Percentiles rank a stretch among this genome's conserved stretches.
These are phyloP conservation scores for Russula griseocarnosa DNA, from an alignment of 768 basidiomycete genomes.

Conservation along the genomic window DNA sequence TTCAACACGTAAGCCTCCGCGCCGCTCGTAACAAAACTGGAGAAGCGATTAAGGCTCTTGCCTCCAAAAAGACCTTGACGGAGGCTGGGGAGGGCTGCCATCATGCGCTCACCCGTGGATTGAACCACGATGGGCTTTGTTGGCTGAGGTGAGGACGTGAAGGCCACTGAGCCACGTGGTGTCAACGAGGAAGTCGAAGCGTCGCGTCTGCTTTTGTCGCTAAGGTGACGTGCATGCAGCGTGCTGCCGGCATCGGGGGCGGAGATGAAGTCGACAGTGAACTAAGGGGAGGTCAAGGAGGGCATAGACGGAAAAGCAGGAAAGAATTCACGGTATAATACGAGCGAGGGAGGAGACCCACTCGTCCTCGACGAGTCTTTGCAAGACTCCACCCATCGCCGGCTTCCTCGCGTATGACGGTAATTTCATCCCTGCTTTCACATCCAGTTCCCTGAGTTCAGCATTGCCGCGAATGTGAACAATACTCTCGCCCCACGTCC, in stretches of 20 bases:
- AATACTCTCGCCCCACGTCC: constrained; percentile 60
- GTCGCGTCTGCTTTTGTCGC: constrained; percentile 35
- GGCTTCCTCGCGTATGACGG: constrained; percentile 65
- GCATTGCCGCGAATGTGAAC: constrained; percentile 68
- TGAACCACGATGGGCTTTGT: constrained; percentile 53
- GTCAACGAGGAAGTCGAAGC: constrained; percentile 48
- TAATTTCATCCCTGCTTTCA: constrained; percentile 68
- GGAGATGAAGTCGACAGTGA: constrained; percentile 58
- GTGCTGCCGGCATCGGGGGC: constrained; percentile 43
- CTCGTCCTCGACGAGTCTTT: constrained; percentile 45
- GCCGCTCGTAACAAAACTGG: constrained; percentile 79
- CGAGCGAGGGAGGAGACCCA: constrained; percentile 63
- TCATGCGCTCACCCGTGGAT: constrained; percentile 61
- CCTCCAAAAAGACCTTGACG: constrained; percentile 69
- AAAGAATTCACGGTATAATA: constrained; percentile 64
- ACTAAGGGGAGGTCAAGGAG: constrained; percentile 40
- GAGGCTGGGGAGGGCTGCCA: constrained; percentile 57
- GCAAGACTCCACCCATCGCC: constrained; percentile 83
- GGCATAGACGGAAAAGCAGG: constrained; percentile 3
- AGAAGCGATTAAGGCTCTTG: constrained; percentile 79
- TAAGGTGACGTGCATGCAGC: constrained; percentile 30
- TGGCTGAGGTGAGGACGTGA: constrained; percentile 27
- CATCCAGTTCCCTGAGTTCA: constrained; percentile 66
- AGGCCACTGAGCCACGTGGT: constrained; percentile 40
- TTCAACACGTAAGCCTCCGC: constrained; percentile 81